These are phyloP conservation scores for Citrullus amarus DNA, from an alignment of 306 rosid species.

Conservation along the genomic window DNA sequence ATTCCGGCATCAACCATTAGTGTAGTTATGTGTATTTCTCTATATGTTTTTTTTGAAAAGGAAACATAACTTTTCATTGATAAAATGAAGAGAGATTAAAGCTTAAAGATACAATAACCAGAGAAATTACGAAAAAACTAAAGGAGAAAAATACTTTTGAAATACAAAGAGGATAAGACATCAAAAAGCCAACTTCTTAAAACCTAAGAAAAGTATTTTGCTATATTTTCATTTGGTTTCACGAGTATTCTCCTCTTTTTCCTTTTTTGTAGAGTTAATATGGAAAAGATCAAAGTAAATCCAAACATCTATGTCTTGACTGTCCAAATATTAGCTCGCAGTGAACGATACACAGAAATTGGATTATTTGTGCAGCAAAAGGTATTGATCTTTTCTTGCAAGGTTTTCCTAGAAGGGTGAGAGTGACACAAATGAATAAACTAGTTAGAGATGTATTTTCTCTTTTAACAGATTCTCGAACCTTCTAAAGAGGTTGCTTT, in stretches of 20 bases:
- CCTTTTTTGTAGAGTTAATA: conserved; percentile 50
- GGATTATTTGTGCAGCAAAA: conserved; percentile 72
- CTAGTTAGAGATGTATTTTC: conserved; percentile 4
- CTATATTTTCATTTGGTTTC: no score
- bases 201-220: no score
- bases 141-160: no score
- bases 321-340: conserved; percentile 62
- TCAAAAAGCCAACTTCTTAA: no score
- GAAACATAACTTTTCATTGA: no score
- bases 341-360: conserved; percentile 74
- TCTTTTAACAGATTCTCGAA: conserved; percentile 56
- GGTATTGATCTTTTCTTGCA: conserved; percentile 28
- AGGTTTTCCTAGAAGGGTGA: neutral
- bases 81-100: no score
- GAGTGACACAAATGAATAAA: neutral
- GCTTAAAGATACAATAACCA: no score
- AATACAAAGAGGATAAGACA: no score
- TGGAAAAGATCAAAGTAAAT: conserved; percentile 61
- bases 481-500: conserved; percentile 91
- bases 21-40: neutral
- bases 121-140: no score
- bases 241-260: neutral
- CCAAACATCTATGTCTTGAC: conserved; percentile 62
- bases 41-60: neutral
- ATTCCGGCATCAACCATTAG: neutral